Conservation (phyloP, 176 grass and related monocot genomes). For the Phyllostachys edulis region DNA sequence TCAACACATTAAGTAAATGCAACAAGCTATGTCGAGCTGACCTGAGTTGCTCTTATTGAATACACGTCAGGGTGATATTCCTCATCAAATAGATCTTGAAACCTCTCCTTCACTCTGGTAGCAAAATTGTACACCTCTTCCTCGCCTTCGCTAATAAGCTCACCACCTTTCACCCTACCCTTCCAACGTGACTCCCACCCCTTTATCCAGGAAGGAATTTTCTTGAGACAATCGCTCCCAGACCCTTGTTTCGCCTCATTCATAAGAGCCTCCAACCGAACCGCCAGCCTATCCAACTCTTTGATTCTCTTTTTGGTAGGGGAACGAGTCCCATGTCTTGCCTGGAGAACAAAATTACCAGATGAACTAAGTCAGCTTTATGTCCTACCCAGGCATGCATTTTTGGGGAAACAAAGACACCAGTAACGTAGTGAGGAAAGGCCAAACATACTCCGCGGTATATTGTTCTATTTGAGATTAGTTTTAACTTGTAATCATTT, state of each 20-base stretch:
- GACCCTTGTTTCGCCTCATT: conserved; percentile 46
- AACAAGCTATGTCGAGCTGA: conserved; percentile 19
- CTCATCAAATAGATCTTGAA: conserved; percentile 63
- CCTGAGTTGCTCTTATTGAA: conserved; percentile 89
- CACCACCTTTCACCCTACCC: conserved; percentile 71
- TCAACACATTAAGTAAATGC: neutral
- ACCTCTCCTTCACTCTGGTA: conserved; percentile 68
- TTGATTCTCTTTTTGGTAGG: conserved; percentile 87
- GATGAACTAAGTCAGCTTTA: neutral
- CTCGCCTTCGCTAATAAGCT: conserved; percentile 77
- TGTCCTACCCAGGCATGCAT: neutral
- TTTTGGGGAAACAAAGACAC: neutral
- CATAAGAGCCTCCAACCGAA: conserved; percentile 50
- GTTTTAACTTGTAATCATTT: neutral
- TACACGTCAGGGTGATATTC: conserved; percentile 88
- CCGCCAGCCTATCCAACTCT: conserved; percentile 69
- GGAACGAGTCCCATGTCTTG: conserved; percentile 86
- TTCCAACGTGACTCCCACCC: conserved; percentile 92
- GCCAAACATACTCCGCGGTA: neutral
- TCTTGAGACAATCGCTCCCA: conserved; percentile 39
- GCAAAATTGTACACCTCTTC: conserved; percentile 75
- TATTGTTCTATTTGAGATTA: conserved; percentile 2
- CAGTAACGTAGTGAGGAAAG: neutral
- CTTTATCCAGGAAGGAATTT: conserved; percentile 67
- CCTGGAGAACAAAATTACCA: conserved; percentile 33